Conservation (phyloP, 164 flowering plant species). For the Pachysandra terminalis region DNA sequence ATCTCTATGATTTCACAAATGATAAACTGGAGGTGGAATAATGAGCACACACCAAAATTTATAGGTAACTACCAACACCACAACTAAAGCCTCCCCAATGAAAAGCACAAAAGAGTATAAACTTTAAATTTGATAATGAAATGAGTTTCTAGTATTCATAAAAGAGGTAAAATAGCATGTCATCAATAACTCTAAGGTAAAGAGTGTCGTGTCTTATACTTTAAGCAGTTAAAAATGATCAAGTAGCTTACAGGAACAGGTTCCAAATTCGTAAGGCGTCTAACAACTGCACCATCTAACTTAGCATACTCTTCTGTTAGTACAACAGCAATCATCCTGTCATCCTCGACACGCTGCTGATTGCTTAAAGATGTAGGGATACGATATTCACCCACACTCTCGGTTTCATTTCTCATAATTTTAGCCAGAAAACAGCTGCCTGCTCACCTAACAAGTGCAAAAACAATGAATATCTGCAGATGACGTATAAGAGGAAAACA, state of each 20-base stretch:
- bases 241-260: slow-evolving; percentile 60
- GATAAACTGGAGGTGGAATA: too few relatives aligned
- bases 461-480: neutral
- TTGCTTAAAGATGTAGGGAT: slow-evolving; percentile 62
- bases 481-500: too few relatives aligned
- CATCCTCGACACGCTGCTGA: slow-evolving; percentile 68
- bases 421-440: slow-evolving; percentile 8
- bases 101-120: too few relatives aligned
- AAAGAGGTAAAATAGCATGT: too few relatives aligned
- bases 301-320: slow-evolving; percentile 80
- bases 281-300: slow-evolving; percentile 64
- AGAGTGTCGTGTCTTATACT: too few relatives aligned
- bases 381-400: slow-evolving; percentile 41
- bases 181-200: too few relatives aligned
- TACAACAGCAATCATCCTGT: slow-evolving; percentile 75
- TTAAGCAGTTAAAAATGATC: slow-evolving; percentile 4
- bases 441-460: slow-evolving; percentile 6
- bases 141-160: too few relatives aligned
- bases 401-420: slow-evolving; percentile 34
- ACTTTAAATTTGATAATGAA: too few relatives aligned
- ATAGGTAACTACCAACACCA: too few relatives aligned
- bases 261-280: slow-evolving; percentile 60
- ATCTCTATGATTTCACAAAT: too few relatives aligned
- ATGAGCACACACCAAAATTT: too few relatives aligned
- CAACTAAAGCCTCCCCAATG: too few relatives aligned